These are phyloP conservation scores for Aspergillus leporis DNA, from an alignment of 495 filamentous ascomycete species.

Conservation along the genomic window DNA sequence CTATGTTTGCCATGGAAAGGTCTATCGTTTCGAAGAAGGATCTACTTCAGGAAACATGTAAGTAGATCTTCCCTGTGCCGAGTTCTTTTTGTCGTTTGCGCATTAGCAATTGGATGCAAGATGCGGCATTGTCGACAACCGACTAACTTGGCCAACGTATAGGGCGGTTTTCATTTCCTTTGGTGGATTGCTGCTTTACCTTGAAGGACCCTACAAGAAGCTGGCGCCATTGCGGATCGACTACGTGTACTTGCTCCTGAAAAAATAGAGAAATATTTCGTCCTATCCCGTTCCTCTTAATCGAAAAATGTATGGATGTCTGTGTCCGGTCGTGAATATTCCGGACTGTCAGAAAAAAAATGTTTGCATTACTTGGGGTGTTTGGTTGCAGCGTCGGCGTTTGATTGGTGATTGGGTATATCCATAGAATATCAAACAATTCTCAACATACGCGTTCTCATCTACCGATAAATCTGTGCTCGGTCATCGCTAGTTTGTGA, in stretches of 20 bases:
- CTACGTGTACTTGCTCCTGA: constrained; percentile 87
- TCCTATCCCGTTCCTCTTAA: neutral
- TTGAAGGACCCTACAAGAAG: constrained; percentile 95
- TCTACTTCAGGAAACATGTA: constrained; percentile 79
- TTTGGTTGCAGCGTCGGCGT: constrained; percentile 34
- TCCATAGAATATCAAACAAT: constrained; percentile 27
- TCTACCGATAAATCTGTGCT: neutral
- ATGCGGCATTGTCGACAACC: neutral
- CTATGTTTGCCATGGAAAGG: constrained; percentile 97
- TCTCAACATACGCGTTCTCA: constrained; percentile 9
- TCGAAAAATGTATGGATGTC: neutral
- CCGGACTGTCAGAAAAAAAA: constrained; percentile 14
- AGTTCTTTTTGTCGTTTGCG: neutral
- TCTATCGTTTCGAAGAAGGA: constrained; percentile 94
- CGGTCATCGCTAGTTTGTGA: constrained; percentile 6
- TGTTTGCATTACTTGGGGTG: constrained; percentile 18
- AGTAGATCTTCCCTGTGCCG: constrained; percentile 32
- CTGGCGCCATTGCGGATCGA: constrained; percentile 87
- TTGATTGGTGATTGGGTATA: constrained; percentile 29
- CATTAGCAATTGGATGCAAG: neutral
- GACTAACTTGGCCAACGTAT: constrained; percentile 12
- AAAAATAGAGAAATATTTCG: constrained; percentile 61
- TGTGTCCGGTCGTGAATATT: neutral
- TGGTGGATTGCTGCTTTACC: constrained; percentile 82
- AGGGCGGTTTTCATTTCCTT: constrained; percentile 94